Conservation (phyloP, 345 rosid species). For the Luvunga scandens region DNA sequence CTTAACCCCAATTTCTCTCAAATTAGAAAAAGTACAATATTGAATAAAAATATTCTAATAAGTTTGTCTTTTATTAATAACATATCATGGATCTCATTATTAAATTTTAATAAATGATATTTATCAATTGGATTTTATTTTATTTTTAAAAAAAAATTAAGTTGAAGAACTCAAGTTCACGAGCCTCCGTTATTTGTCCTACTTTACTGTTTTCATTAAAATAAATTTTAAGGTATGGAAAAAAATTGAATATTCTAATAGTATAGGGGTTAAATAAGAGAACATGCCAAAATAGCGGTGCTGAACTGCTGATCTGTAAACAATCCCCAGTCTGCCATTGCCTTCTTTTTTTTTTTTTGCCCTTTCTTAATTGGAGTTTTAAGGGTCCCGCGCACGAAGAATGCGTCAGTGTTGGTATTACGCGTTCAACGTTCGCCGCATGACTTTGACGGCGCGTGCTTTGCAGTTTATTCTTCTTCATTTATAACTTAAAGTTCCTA, state of each 20-base stretch:
- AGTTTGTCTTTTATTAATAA: no score
- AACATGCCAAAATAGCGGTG: not conserved
- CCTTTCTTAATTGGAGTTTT: not conserved
- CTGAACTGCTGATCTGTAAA: no score
- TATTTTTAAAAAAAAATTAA: no score
- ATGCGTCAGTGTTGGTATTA: conserved; percentile 18
- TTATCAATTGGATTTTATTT: no score
- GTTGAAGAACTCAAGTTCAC: not conserved
- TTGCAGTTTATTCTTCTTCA: not conserved
- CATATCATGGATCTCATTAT: no score
- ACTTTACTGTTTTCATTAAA: not conserved
- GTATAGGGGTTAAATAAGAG: not conserved
- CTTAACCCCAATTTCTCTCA: no score
- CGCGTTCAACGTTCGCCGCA: conserved; percentile 24
- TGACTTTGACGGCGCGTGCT: conserved; percentile 8
- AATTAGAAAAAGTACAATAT: no score
- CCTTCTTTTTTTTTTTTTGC: not conserved
- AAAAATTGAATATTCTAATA: not conserved
- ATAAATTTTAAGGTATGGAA: not conserved
- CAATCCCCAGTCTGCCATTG: not conserved
- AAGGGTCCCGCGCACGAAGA: not conserved
- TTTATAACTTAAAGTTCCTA: not conserved
- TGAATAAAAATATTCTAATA: no score
- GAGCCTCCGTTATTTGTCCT: not conserved
- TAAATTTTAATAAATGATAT: no score